These are phyloP conservation scores for Boehmeria nivea DNA, from an alignment of 306 rosid species.

Conservation along the genomic window DNA sequence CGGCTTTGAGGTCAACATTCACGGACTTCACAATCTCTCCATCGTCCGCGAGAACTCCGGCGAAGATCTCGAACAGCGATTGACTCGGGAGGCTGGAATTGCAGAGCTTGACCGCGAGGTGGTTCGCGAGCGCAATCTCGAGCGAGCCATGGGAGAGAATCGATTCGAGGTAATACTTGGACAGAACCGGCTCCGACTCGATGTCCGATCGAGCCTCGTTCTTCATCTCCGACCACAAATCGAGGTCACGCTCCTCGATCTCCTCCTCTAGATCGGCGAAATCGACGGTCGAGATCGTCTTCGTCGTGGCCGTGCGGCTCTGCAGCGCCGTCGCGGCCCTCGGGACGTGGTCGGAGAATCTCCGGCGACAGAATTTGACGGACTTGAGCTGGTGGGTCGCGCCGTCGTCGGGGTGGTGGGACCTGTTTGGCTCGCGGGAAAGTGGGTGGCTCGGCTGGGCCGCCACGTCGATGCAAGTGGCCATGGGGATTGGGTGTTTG, in stretches of 20 bases:
- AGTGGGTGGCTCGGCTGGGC: conserved; percentile 24
- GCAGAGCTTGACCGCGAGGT: conserved; percentile 52
- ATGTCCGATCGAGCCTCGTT: conserved; percentile 62
- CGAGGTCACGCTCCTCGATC: background rate
- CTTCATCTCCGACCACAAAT: conserved; percentile 56
- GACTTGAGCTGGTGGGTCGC: conserved; percentile 11
- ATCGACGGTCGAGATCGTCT: conserved; percentile 22
- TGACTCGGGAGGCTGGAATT: conserved; percentile 34
- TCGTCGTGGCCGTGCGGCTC: conserved; percentile 13
- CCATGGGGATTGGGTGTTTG: conserved; percentile 29
- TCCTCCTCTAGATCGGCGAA: conserved; percentile 10
- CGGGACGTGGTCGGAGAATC: conserved; percentile 33
- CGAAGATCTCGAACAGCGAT: conserved; percentile 49
- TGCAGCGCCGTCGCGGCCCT: conserved; percentile 25
- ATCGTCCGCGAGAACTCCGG: conserved; percentile 32
- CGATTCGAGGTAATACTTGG: conserved; percentile 39
- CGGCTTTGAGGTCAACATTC: conserved; percentile 51
- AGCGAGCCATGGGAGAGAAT: conserved; percentile 51
- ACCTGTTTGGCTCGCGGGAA: conserved; percentile 37
- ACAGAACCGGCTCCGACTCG: conserved; percentile 54
- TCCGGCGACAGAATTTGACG: conserved; percentile 29
- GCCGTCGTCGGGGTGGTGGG: conserved; percentile 12
- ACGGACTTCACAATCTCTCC: conserved; percentile 33
- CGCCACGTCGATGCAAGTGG: conserved; percentile 44
- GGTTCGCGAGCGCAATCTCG: conserved; percentile 51